phyloP scores from a whole-genome alignment of 1,284 basidiomycete genomes.

The Sporisorium exsertum region DNA sequence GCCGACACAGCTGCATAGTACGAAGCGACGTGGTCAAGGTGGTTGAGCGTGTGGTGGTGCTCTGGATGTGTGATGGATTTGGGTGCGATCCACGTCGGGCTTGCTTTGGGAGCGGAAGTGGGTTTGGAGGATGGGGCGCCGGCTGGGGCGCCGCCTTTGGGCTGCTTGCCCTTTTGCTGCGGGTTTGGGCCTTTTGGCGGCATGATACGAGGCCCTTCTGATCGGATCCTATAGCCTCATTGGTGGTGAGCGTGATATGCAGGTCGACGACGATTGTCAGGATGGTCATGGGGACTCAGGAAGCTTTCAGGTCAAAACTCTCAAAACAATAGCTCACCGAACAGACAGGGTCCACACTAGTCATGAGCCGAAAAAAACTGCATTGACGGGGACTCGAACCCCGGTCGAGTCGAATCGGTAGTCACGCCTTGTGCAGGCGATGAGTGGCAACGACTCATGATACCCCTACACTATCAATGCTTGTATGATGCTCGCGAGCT shows the following conservation, averaged over 20 bases:
- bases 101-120: neutral
- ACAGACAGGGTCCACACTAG: neutral
- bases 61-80: constrained; percentile 41
- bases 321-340: constrained; percentile 1
- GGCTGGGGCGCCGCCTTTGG: neutral
- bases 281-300: neutral
- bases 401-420: constrained; percentile 57
- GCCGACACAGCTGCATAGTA: constrained; percentile 29
- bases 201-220: constrained; percentile 4
- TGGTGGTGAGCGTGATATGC: neutral
- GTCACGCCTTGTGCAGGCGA: constrained; percentile 22
- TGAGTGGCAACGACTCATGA: constrained; percentile 54
- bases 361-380: constrained; percentile 19
- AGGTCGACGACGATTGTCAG: neutral
- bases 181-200: constrained; percentile 4
- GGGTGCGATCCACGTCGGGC: constrained; percentile 23
- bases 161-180: constrained; percentile 21
- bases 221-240: neutral
- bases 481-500: constrained; percentile 9
- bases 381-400: constrained; percentile 61
- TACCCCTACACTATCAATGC: constrained; percentile 52
- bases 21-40: constrained; percentile 37
- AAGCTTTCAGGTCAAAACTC: neutral
- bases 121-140: neutral
- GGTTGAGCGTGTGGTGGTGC: constrained; percentile 49